Evolutionary conservation across 2,329 filamentous ascomycete species (phyloP), one percentile per base, ranked within the genome.

Genomic region (Periglandula ipomoeae): DNA sequence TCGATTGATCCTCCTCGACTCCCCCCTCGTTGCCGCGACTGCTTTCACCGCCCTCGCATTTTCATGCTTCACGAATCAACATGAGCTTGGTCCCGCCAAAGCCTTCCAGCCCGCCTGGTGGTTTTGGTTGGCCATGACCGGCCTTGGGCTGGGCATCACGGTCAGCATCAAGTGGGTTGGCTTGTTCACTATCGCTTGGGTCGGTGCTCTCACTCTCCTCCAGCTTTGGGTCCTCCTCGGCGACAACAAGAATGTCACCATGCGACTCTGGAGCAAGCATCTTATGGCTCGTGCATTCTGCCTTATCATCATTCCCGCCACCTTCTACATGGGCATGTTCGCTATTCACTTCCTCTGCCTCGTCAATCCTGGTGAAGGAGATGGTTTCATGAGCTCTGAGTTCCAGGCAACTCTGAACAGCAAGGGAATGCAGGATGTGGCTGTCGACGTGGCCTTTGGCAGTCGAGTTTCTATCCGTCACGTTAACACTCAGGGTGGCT

Each of bases 301-400:
- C 65, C 76, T 98, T 48, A 89, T 98, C 56, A 74, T 95, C 57
- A 87, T 98, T 56, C 93, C 93, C 6, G 57, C 86, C 23, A 82
- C 81, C 32, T 95, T 98, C 70, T 98, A 98, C 73, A 84, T 96
- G 75, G 84, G 81, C 61, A 95, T 97, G 87, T 98, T 98, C 62
- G 90, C 81, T 47, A 94, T 98, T 60, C 93, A 98, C 74, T 98
- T 98, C 70, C 58, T 90, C 57, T 94, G 88, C 73, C 78, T 98
- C 38, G 80, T 85, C 52, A 98, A 98, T 70, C 93, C 93, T 24
- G 93, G 93, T 52, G 93, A 98, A 46, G 93, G 93, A 48, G 93
- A 98, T 67, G 93, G 93, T 48, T 98, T 98, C 75, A 98, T 98
- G 93, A 96, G 90, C 63, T 95, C 91, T 48, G 93, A 98, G 64